Evolutionary conservation across 208 protist genomes (phyloP).

Genomic region (Blastocrithidia nonstop): DNA sequence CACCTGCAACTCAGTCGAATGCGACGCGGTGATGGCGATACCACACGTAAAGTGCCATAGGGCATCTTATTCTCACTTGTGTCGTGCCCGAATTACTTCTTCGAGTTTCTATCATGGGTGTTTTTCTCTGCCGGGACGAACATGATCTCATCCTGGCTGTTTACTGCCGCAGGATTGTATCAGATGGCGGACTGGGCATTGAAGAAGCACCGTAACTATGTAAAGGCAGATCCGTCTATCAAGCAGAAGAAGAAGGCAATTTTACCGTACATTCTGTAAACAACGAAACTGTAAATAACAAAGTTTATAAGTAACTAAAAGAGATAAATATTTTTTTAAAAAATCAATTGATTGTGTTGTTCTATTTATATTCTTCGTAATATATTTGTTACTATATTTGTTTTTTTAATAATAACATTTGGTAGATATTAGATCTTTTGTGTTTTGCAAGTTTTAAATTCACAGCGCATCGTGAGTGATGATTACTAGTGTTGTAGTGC

Average conservation of each 20-base stretch:
- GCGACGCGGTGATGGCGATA: constrained; percentile 51
- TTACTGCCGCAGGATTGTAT: constrained; percentile 56
- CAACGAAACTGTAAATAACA: too few species aligned
- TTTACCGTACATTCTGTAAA: constrained; percentile 76
- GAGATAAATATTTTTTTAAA: too few species aligned
- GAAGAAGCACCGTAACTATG: constrained; percentile 74
- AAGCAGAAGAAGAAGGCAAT: constrained; percentile 70
- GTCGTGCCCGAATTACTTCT: constrained; percentile 93
- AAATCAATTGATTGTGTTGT: too few species aligned
- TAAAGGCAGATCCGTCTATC: constrained; percentile 55
- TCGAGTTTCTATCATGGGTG: constrained; percentile 90
- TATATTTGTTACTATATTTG: not conserved
- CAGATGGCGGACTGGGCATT: constrained; percentile 81
- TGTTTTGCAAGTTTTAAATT: too few species aligned
- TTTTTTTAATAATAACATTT: too few species aligned
- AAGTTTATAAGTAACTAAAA: too few species aligned
- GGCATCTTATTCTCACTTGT: constrained; percentile 82
- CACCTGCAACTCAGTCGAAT: constrained; percentile 84
- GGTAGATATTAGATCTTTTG: too few species aligned
- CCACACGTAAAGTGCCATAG: constrained; percentile 59
- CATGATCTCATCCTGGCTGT: constrained; percentile 63
- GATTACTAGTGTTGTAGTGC: too few species aligned
- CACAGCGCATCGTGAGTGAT: too few species aligned
- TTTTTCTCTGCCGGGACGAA: constrained; percentile 82
- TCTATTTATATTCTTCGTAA: not conserved